Evolutionary conservation across 306 rosid genomes (phyloP), one percentile per base, ranked within the genome.

Genomic region (Cucumis sativus): DNA sequence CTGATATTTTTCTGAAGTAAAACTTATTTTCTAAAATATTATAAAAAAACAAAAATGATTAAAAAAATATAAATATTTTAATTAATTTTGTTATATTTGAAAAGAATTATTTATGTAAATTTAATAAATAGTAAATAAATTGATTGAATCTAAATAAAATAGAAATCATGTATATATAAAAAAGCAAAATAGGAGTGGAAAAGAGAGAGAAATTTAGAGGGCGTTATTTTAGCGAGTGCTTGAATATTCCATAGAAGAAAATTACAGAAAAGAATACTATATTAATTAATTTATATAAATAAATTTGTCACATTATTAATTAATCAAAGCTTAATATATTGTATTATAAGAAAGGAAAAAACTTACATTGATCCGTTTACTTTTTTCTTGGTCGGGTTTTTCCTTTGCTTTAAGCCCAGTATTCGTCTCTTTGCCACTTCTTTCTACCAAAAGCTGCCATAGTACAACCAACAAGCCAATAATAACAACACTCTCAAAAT

Each of bases 371-470:
- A 28, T 71, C 60, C 76, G 76, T 71, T 71, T 51, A 71, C 43
- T 49, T 71, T 71, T 28, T 71, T 39, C 25, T 37, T 71, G 76
- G 76, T 71, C 76, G 76, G 76, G 41, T 17, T 66, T 18, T 16
- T 4, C 20, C 25, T 49, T 23, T 45, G 39, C 40, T 70, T 71
- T 71, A 23, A 71, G 35, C 59, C 76, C 47, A 37, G 60, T 71
- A 25, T 49, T 71, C 60, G 45, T 47, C 35, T 41, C 58, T 45
- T 3, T 28, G 41, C 6, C 76, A 51, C 25, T 37, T 51, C 18
- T 51, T 28, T 71, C 7, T 35, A 4, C 15, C 60, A 72, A 72
- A 51, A 72, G 75, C 75, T 70, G 75, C 75, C 1, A 47, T 70
- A 28, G 43, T 28, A 72, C 45, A 72, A 72, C 61, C 76, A 72